Conservation (phyloP, 345 rosid species). For the Erodium maritimum region DNA sequence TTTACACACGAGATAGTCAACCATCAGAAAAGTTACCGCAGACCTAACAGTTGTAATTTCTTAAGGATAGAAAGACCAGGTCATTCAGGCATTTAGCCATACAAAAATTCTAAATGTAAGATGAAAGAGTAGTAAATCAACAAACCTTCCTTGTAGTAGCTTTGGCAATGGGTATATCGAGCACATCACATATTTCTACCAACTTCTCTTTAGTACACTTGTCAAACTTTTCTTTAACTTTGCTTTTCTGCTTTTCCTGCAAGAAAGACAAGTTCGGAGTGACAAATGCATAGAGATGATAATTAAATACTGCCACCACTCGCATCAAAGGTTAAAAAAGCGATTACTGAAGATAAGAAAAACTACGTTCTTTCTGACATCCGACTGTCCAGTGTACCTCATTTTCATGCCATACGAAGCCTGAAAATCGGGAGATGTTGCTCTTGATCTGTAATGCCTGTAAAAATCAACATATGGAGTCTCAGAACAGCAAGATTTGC, state of each 20-base stretch:
- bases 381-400: conserved; percentile 40
- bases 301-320: neutral
- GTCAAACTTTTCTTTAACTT: conserved; percentile 72
- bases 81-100: neutral
- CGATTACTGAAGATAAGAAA: neutral
- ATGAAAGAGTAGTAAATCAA: conserved; percentile 3
- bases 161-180: conserved; percentile 59
- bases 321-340: neutral
- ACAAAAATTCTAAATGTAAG: neutral
- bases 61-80: neutral
- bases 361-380: neutral
- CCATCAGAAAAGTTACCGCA: too few species aligned
- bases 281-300: neutral
- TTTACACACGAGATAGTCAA: too few species aligned
- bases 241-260: conserved; percentile 72
- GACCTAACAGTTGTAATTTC: too few species aligned
- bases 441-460: conserved; percentile 83
- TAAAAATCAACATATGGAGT: conserved; percentile 22
- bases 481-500: conserved; percentile 9
- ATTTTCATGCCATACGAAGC: conserved; percentile 79
- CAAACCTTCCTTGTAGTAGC: conserved; percentile 64
- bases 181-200: conserved; percentile 70
- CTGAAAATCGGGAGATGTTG: conserved; percentile 77
- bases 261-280: conserved; percentile 10
- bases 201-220: conserved; percentile 77